phyloP scores from a whole-genome alignment of 2,329 filamentous ascomycete genomes.

The Trichoderma asperellum region DNA sequence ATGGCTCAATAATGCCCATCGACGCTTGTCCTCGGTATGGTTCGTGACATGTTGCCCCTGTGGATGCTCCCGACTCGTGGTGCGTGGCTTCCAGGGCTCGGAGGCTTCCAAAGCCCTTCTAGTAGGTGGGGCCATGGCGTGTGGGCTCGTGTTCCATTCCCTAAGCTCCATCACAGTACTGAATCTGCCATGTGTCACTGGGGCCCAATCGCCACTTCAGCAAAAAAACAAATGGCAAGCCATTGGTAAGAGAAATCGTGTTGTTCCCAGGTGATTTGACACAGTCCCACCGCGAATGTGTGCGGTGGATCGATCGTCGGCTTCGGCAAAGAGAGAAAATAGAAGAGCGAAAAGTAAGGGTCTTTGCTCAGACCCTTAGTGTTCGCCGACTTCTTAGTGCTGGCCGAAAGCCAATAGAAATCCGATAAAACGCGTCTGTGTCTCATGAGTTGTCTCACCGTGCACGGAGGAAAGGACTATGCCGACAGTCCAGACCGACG shows the following conservation, averaged over 20 bases:
- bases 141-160: not conserved
- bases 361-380: not conserved
- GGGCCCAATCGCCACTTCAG: conserved; percentile 16
- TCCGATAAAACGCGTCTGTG: not conserved
- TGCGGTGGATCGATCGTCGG: conserved; percentile 7
- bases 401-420: not conserved
- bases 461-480: not conserved
- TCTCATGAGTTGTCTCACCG: not conserved
- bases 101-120: conserved; percentile 28
- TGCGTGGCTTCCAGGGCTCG: conserved; percentile 14
- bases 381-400: conserved; percentile 9
- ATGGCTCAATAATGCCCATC: conserved; percentile 4
- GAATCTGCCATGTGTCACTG: conserved; percentile 22
- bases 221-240: not conserved
- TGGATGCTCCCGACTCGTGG: conserved; percentile 22
- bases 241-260: conserved; percentile 8
- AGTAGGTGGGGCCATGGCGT: conserved; percentile 26
- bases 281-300: not conserved
- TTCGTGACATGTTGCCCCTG: conserved; percentile 12
- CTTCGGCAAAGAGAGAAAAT: not conserved
- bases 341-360: not conserved
- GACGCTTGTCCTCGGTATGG: not conserved
- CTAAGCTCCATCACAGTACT: conserved; percentile 15
- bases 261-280: not conserved
- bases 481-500: not conserved